Base-by-base conservation (phyloP, 2,329 filamentous ascomycete genomes). In the Fusarium odoratissimum region DNA sequence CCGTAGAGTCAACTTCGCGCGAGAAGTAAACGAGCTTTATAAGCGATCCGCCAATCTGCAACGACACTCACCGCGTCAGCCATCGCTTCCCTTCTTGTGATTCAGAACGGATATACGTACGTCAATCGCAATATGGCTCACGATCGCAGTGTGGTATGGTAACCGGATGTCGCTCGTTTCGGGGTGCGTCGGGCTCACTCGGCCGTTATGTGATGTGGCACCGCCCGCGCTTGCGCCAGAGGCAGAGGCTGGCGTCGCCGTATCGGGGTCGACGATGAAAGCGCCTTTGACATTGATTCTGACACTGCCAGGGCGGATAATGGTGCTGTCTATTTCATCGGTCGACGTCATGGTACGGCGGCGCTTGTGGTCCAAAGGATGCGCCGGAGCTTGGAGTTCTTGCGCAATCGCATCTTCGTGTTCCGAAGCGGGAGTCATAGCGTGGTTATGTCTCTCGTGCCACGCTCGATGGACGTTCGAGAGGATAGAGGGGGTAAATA, bases 11-110 rank as follows among this genome's bases (percentile, higher is more conserved):
- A 45, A 92, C 89, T 83, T 98, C 96, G 73, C 94, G 93, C 23
- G 95, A 96, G 74, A 98, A 98, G 85, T 98, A 99, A 67, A 99
- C 96, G 49, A 99, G 90, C 84, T 99, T 99, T 74, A 95, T 95
- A 38, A 99, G 87, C 21, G 95, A 97, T 75, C 96, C 96, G 73
- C 96, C 96, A 82, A 99, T 98, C 93, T 97, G 80, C 52, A 64
- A 48, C 13, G 40, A 7, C 21, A 45, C 40, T 44, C 56, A 37
- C 59, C 19, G 30, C 51, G 52, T 75, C 55, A 77, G 73, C 58
- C 56, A 58, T 66, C 30, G 19, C 64, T 55, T 65, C 44, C 61
- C 52, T 19, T 62, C 63, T 60, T 51, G 17, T 25, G 46, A 67
- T 35, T 57, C 49, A 70, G 66, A 64, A 67, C 52, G 57, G 42